Conservation (phyloP, 192 early-diverging fungal species). For the Glomus cerebriforme region DNA sequence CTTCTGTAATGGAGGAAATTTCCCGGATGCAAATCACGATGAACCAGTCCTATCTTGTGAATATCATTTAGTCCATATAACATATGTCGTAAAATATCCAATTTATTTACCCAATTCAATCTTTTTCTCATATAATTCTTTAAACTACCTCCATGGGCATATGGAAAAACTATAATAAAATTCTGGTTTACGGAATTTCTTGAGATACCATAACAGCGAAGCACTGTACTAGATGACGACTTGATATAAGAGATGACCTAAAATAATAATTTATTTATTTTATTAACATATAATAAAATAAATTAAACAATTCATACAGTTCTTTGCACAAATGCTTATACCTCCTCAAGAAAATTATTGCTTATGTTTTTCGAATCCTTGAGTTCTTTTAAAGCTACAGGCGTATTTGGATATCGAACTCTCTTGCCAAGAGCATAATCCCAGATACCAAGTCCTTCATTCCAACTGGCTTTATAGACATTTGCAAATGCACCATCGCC, state of each 20-base stretch:
- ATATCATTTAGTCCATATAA: too few relatives aligned
- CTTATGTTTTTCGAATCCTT: not conserved
- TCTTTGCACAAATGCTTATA: too few relatives aligned
- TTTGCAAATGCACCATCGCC: slow-evolving; percentile 9
- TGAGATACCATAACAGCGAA: too few relatives aligned
- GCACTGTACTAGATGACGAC: not conserved
- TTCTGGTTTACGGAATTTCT: too few relatives aligned
- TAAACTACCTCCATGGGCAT: slow-evolving; percentile 40
- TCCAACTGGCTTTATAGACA: slow-evolving; percentile 12
- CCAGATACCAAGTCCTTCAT: slow-evolving; percentile 11
- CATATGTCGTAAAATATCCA: too few relatives aligned
- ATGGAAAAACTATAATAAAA: too few relatives aligned
- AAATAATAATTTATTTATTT: too few relatives aligned
- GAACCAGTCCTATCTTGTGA: slow-evolving; percentile 40
- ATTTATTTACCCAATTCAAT: not conserved
- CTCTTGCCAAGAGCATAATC: slow-evolving; percentile 1
- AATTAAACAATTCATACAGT: too few relatives aligned
- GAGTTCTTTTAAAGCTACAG: slow-evolving; percentile 10
- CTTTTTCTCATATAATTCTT: slow-evolving; percentile 37
- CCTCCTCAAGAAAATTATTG: not conserved
- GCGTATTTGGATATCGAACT: too few relatives aligned
- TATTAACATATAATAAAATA: too few relatives aligned
- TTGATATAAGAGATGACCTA: not conserved
- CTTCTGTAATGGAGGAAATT: slow-evolving; percentile 26
- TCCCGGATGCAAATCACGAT: slow-evolving; percentile 46